phyloP scores from a whole-genome alignment of 805 yeast species.

The Sugiyamaella smithiae region DNA sequence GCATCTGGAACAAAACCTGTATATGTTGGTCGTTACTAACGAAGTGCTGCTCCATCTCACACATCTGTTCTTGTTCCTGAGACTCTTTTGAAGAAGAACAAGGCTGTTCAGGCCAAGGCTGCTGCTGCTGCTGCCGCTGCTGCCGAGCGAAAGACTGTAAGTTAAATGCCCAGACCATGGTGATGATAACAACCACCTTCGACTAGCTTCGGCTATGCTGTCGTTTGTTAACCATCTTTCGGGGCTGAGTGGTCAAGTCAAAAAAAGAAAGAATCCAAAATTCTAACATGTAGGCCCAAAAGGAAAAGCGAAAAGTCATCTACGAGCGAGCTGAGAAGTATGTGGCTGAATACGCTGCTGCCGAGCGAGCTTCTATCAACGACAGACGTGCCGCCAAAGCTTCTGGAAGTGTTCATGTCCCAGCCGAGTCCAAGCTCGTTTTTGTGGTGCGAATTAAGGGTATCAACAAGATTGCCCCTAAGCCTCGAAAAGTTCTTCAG shows the following conservation, averaged over 20 bases:
- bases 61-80: slow-evolving; percentile 44
- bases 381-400: slow-evolving; percentile 95
- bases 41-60: slow-evolving; percentile 46
- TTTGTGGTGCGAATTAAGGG: slow-evolving; percentile 99
- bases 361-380: slow-evolving; percentile 75
- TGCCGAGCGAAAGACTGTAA: slow-evolving; percentile 8
- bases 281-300: slow-evolving; percentile 1
- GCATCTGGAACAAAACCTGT: slow-evolving; percentile 1
- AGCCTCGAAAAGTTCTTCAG: slow-evolving; percentile 80
- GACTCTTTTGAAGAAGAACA: slow-evolving; percentile 55
- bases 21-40: slow-evolving; percentile 2
- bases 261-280: neutral
- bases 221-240: slow-evolving; percentile 82
- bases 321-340: slow-evolving; percentile 95
- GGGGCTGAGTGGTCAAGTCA: slow-evolving; percentile 57
- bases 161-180: slow-evolving; percentile 5
- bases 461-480: slow-evolving; percentile 87
- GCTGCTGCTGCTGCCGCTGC: slow-evolving; percentile 30
- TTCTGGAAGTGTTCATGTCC: slow-evolving; percentile 86
- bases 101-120: slow-evolving; percentile 49
- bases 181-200: slow-evolving; percentile 53
- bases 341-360: slow-evolving; percentile 88
- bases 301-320: slow-evolving; percentile 47
- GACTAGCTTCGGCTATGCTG: slow-evolving; percentile 73
- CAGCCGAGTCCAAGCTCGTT: slow-evolving; percentile 91